A percentile compares a stretch with the other conserved stretches of the same genome.
Conservation (phyloP, 2,329 filamentous ascomycete species). For the Talaromyces sp. region DNA sequence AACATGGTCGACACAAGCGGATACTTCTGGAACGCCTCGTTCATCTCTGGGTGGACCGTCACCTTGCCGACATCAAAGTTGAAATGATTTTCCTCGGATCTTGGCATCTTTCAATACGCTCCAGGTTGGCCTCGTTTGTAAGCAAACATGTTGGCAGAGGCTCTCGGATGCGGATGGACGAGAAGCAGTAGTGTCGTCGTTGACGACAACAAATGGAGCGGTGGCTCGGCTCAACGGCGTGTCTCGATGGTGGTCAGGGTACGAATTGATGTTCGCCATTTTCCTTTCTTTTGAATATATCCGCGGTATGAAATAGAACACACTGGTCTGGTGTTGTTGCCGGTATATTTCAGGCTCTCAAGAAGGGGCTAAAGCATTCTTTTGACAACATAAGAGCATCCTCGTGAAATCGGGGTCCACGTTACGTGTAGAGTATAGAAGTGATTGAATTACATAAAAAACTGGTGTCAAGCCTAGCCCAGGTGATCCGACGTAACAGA, state of each 20-base stretch:
- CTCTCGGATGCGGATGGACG: neutral
- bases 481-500: neutral
- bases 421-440: neutral
- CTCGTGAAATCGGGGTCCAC: neutral
- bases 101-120: neutral
- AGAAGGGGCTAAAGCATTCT: neutral
- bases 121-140: neutral
- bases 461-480: neutral
- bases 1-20: neutral
- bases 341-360: neutral
- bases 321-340: no score
- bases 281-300: no score
- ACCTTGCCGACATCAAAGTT: neutral
- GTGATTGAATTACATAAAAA: neutral
- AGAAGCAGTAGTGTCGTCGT: neutral
- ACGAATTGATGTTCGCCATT: no score
- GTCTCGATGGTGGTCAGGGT: neutral
- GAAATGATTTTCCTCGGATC: neutral
- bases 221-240: neutral
- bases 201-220: no score
- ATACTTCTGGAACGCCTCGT: neutral
- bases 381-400: neutral
- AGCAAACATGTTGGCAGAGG: neutral
- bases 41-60: neutral
- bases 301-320: no score